Base-by-base conservation (phyloP, 768 basidiomycete genomes). In the Leccinum sublutescens region DNA sequence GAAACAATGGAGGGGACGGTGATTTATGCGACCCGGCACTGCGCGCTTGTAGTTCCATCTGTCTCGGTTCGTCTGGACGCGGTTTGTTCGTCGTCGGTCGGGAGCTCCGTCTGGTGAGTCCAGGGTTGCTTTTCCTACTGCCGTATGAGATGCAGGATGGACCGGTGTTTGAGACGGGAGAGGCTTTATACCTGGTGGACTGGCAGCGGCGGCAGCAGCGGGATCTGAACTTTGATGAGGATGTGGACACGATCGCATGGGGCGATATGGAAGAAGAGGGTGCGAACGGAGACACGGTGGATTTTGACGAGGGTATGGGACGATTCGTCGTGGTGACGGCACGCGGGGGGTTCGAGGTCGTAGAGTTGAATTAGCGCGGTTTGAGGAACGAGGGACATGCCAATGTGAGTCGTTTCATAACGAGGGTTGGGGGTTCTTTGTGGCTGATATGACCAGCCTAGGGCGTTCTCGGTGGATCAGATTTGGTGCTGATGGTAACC, bases 221-320 rank as follows among this genome's bases (percentile, higher is more conserved):
- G 50, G 51, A 56, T 40, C 5, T 47, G 23, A 6, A 43, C 21
- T 4, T 15, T 38, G 29, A 33, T 5, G 36, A 19, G 49, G 25
- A 38, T 5, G 14, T 9, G 38, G 36, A 61, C 17, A 43, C 7
- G 27, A 4, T 25, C 9, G 51, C 38, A 34, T 23, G 55, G 21
- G 56, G 29, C 40, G 50, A 23, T 25, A 34, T 4, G 8, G 45
- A 47, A 10, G 29, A 53, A 56, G 50, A 27, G 27, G 12, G 27
- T 1, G 12, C 7, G 29, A 34, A 47, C 19, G 62, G 58, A 10
- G 68, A 72, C 54, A 63, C 50, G 51, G 64, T 74, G 49, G 70
- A 72, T 47, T 71, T 71, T 33, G 70, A 71, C 19, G 70, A 71
- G 53, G 68, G 70, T 2, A 71, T 70, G 62, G 72, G 72, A 23